phyloP scores from a whole-genome alignment of 805 yeast species.

The Ogataea neopini region DNA sequence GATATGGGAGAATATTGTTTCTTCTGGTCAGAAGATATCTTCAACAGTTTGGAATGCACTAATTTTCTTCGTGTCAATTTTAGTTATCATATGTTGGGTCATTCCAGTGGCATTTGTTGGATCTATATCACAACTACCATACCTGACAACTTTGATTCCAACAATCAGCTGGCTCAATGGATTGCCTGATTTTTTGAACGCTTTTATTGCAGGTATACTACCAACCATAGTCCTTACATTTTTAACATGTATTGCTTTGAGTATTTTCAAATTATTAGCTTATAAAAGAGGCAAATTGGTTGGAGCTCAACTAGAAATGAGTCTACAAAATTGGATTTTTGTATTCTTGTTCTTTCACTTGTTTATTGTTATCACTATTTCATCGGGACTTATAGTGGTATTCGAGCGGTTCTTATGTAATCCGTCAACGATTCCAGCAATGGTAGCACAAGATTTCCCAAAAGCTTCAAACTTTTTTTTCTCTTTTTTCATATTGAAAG shows the following conservation, averaged over 20 bases:
- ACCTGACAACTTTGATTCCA: constrained; percentile 62
- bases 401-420: constrained; percentile 61
- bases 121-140: constrained; percentile 70
- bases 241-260: constrained; percentile 63
- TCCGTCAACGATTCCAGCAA: constrained; percentile 70
- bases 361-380: constrained; percentile 80
- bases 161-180: constrained; percentile 53
- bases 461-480: constrained; percentile 85
- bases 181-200: constrained; percentile 54
- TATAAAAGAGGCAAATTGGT: constrained; percentile 59
- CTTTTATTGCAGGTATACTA: constrained; percentile 57
- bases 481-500: constrained; percentile 72
- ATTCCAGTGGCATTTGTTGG: constrained; percentile 84
- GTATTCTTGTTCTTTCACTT: constrained; percentile 78
- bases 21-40: constrained; percentile 38
- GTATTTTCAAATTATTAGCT: constrained; percentile 55
- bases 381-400: constrained; percentile 71
- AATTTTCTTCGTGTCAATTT: constrained; percentile 47
- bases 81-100: constrained; percentile 64
- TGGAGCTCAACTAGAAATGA: constrained; percentile 63
- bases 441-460: constrained; percentile 78
- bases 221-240: constrained; percentile 68
- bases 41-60: constrained; percentile 40
- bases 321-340: constrained; percentile 76
- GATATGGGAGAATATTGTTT: constrained; percentile 63